Percentiles rank a stretch among this genome's conserved stretches.
These are phyloP conservation scores for Grifola frondosa DNA, from an alignment of 1,284 basidiomycete genomes.

Conservation along the genomic window DNA sequence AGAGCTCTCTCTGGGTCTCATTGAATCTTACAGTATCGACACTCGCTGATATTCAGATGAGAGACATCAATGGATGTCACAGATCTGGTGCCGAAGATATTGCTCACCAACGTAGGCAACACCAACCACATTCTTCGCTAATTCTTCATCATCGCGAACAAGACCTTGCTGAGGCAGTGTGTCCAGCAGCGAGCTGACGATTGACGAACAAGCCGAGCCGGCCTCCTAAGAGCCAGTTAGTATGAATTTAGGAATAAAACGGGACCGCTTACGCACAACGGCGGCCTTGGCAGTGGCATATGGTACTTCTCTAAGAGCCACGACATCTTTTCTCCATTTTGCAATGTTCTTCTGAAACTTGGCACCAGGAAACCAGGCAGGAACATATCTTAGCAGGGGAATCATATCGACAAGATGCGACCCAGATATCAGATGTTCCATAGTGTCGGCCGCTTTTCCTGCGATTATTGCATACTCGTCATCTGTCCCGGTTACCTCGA, in stretches of 20 bases:
- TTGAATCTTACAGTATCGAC: background rate
- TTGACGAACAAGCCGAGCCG: conserved; percentile 1
- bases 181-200: conserved; percentile 5
- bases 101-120: conserved; percentile 7
- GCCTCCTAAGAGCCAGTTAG: background rate
- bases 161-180: background rate
- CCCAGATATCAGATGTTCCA: conserved; percentile 10
- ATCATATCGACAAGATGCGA: conserved; percentile 7
- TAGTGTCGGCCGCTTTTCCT: conserved; percentile 1
- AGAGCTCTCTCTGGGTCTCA: background rate
- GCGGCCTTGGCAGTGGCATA: conserved; percentile 7
- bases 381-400: conserved; percentile 33
- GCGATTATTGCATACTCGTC: conserved; percentile 6
- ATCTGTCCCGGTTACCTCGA: conserved; percentile 4
- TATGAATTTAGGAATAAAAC: background rate
- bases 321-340: conserved; percentile 24
- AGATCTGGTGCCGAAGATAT: background rate
- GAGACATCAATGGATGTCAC: no score
- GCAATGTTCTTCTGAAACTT: conserved; percentile 43
- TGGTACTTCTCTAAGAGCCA: conserved; percentile 11
- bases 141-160: background rate
- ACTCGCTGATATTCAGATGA: background rate
- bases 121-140: conserved; percentile 2
- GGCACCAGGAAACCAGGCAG: conserved; percentile 42
- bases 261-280: no score